Conservation (phyloP, 2,329 filamentous ascomycete genomes). For the Cytospora piceicola region DNA sequence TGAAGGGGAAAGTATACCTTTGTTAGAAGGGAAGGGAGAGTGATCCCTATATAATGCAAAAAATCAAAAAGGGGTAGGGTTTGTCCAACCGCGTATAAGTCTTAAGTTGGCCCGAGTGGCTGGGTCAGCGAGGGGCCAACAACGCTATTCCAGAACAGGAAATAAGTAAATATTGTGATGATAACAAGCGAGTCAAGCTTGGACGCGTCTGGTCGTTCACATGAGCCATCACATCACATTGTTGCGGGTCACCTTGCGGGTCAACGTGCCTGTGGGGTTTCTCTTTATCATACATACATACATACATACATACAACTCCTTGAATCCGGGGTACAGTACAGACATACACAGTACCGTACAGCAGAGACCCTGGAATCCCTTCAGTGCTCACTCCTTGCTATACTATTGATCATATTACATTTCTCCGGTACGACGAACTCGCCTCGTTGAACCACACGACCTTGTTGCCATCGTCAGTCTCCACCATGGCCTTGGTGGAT, state of each 20-base stretch:
- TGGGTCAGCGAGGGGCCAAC: background rate
- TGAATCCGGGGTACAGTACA: background rate
- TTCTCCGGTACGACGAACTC: background rate
- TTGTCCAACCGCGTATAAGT: background rate
- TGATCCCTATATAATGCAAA: background rate
- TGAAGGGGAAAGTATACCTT: no score
- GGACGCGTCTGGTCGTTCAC: constrained; percentile 14
- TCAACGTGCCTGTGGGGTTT: background rate
- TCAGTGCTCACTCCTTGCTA: no score
- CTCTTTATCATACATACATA: no score
- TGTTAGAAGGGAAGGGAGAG: no score
- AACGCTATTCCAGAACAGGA: constrained; percentile 5
- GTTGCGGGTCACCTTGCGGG: background rate
- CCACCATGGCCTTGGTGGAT: constrained; percentile 39
- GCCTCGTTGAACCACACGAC: background rate
- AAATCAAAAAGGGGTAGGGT: background rate
- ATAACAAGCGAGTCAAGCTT: constrained; percentile 8
- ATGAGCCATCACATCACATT: background rate
- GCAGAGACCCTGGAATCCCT: no score
- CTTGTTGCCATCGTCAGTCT: background rate
- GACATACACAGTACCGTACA: no score
- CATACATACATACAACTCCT: no score
- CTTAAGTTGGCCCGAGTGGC: background rate
- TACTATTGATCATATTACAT: background rate
- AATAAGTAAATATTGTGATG: constrained; percentile 22